phyloP scores from a whole-genome alignment of 169 alveolate species.

The Plasmodium coatneyi region DNA sequence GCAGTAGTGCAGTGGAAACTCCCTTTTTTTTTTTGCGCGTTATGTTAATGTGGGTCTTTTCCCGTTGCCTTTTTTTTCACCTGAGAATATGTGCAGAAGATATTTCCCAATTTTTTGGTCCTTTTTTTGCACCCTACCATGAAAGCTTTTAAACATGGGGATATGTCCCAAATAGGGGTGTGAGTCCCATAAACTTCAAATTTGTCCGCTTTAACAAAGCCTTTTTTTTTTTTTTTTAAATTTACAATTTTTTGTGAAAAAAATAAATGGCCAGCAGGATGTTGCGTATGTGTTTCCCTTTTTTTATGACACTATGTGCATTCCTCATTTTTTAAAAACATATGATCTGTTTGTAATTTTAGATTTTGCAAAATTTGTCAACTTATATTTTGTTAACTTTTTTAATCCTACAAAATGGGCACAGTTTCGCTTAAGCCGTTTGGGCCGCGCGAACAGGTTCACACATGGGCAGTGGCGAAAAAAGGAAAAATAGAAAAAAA shows the following conservation, averaged over 20 bases:
- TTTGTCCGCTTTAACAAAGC: neutral
- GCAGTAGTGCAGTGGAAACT: neutral
- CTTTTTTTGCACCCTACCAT: neutral
- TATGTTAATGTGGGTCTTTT: neutral
- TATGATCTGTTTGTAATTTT: neutral
- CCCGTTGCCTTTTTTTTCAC: neutral
- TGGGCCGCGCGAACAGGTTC: neutral
- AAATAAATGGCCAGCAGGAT: neutral
- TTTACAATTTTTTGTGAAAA: neutral
- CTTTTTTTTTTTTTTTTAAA: neutral
- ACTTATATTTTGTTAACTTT: neutral
- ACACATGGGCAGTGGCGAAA: neutral
- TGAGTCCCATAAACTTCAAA: neutral
- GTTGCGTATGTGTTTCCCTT: neutral
- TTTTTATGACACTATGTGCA: neutral
- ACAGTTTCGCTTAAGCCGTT: neutral
- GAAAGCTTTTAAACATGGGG: neutral
- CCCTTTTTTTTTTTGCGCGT: neutral
- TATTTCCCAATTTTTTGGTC: neutral
- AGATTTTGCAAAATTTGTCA: neutral
- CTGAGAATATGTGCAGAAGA: neutral
- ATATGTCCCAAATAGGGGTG: neutral
- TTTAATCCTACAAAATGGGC: slow-evolving; percentile 5
- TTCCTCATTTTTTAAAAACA: neutral
- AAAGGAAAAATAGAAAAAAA: neutral